Conservation (phyloP, 75 land plant genomes). For the Selaginella tamariscina region DNA sequence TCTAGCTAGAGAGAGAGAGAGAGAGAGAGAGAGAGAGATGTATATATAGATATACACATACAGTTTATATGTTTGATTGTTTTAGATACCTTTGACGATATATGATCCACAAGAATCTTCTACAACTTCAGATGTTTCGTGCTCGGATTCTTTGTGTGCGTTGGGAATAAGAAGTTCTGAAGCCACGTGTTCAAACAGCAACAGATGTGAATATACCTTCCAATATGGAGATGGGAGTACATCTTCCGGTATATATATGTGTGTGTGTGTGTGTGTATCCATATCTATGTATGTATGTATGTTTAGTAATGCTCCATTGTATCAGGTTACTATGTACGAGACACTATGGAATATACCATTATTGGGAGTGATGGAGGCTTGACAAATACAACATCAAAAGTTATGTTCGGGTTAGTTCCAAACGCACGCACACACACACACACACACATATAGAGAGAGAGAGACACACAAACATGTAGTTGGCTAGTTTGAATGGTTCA, state of each 20-base stretch:
- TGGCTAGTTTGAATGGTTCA: no score
- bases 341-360: slow-evolving; percentile 39
- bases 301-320: no score
- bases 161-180: slow-evolving; percentile 23
- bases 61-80: slow-evolving; percentile 3
- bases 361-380: slow-evolving; percentile 21
- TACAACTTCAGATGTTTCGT: slow-evolving; percentile 32
- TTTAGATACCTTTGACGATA: slow-evolving; percentile 48
- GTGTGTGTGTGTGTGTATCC: no score
- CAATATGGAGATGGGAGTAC: slow-evolving; percentile 88
- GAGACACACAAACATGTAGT: no score
- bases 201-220: slow-evolving; percentile 44
- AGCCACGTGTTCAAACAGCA: slow-evolving; percentile 26
- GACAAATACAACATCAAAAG: slow-evolving; percentile 43
- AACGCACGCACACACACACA: no score
- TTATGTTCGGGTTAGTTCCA: slow-evolving; percentile 68
- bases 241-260: no score
- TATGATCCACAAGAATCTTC: slow-evolving; percentile 58
- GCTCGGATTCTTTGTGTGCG: slow-evolving; percentile 37
- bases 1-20: neutral
- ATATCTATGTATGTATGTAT: no score
- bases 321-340: slow-evolving; percentile 66
- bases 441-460: no score
- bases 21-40: no score
- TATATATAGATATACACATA: no score